Evolutionary conservation across 305 asterid genomes (phyloP), one percentile per base, ranked within the genome.

Genomic region (Ilex paraguariensis): DNA sequence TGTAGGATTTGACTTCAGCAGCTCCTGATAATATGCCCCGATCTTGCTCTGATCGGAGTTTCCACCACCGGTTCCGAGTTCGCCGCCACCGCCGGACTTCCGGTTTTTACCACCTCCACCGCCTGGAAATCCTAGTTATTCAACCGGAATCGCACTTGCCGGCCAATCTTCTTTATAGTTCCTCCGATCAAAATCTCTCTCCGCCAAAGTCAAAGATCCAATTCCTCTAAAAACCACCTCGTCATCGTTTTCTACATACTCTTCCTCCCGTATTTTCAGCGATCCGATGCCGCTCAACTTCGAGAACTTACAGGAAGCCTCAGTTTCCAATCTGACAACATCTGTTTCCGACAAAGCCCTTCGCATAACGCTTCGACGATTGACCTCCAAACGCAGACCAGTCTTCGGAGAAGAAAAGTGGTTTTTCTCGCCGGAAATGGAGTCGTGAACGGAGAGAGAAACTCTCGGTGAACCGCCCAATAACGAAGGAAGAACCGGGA

Each of bases 81-180:
- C 52, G 6, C 30, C 64, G 17, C 76, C 71, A 12, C 83, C 83
- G 28, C 77, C 74, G 12, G 74, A 62, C 0, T 66, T 85, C 63
- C 77, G 6, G 56, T 75, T 78, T 56, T 66, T 69, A 58, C 77
- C 77, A 63, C 70, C 69, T 21, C 87, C 89, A 6, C 86, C 87
- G 3, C 84, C 84, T 0, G 79, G 71, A 31, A 68, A 66, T 14
- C 70, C 85, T 7, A 66, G n/a, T 56, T 80, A 74, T 66, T 76
- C 75, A 36, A 57, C 60, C 48, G 75, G 64, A 57, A 68, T 50
- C n/a, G 50, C 57, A 59, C 48, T 30, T 16, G 5, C 28, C 63
- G 70, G 52, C 77, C 63, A 56, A 12, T 66, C 68, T 9, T 61
- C 64, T 5, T 55, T 62, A 56, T 40, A 57, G 33, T 74, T 65